Evolutionary conservation across 192 early-diverging fungal genomes (phyloP).

Genomic region (Oehlia diaphana): DNA sequence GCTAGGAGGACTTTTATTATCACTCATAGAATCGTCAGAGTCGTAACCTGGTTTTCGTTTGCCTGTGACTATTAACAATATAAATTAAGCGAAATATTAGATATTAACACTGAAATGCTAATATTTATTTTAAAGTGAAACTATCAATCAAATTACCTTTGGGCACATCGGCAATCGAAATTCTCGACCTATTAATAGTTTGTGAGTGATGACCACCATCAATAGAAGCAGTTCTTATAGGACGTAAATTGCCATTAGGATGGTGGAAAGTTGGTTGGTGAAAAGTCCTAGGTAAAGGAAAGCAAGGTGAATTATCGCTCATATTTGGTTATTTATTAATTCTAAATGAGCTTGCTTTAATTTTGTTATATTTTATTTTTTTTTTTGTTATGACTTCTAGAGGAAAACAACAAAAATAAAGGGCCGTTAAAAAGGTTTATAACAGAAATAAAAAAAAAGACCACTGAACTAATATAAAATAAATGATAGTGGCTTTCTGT

Average conservation of each 20-base stretch:
- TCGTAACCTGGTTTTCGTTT: conserved; percentile 23
- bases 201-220: neutral
- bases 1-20: conserved; percentile 19
- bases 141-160: neutral
- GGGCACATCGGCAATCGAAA: neutral
- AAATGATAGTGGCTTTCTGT: neutral
- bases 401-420: neutral
- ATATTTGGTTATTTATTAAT: conserved; percentile 1
- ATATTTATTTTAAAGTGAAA: neutral
- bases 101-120: neutral
- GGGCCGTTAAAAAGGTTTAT: neutral
- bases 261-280: conserved; percentile 2
- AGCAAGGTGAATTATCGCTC: conserved; percentile 29
- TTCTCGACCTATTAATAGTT: neutral
- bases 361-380: neutral
- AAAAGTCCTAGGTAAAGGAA: conserved; percentile 9
- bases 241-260: neutral
- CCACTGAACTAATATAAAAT: neutral
- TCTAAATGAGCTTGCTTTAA: neutral
- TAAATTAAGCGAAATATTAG: neutral
- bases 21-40: conserved; percentile 20
- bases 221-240: neutral
- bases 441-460: neutral
- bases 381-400: neutral
- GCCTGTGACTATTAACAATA: neutral